Base-by-base conservation (phyloP, 2,329 filamentous ascomycete genomes). In the Xylaria sp. region DNA sequence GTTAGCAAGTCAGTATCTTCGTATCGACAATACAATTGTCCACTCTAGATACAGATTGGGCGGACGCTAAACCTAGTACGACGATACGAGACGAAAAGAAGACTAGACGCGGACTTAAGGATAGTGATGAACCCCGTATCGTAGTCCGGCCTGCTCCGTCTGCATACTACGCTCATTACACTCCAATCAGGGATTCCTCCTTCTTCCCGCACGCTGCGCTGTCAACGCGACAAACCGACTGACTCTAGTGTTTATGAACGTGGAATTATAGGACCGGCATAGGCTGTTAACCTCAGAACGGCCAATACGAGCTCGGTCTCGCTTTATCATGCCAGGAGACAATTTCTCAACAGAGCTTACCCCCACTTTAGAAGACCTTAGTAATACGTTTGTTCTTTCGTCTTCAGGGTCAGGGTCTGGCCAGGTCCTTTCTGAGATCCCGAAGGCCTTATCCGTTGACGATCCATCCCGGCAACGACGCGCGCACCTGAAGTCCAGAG, bases 401-500 rank as follows among this genome's bases (percentile, higher is more conserved):
- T 63, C 71, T 6, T 36, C 57, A 5, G n/a, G 31, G 15, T 36
- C 57, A n/a, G 56, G 61, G 15, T 53, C 53, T 5, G 25, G 20
- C 11, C 38, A 29, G 45, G 66, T 67, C 22, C 59, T 73, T 22
- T 66, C 59, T 13, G 69, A 70, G 56, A 50, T 73, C 50, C 71
- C 72, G 6, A 71, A 73, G 44, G 62, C 63, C 10, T 39, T 73
- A 25, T 64, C 20, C 38, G 11, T 29, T 15, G 67, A 71, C 53
- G n/a, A 44, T 10, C 69, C 65, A 17, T 50, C 49, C 0, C 62
- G 67, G 31, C 67, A 68, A 49, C 65, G 73, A 22, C 67, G 71
- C 5, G 53, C 64, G 17, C 73, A 74, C 29, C 63, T 47, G 5
- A 75, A 75, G 42, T 75, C 72, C 5, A 63, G 58, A 31, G 44